Percentiles rank a stretch among this genome's conserved stretches.
These are phyloP conservation scores for Phlegmacium glaucopus DNA, from an alignment of 768 basidiomycete species.

Conservation along the genomic window DNA sequence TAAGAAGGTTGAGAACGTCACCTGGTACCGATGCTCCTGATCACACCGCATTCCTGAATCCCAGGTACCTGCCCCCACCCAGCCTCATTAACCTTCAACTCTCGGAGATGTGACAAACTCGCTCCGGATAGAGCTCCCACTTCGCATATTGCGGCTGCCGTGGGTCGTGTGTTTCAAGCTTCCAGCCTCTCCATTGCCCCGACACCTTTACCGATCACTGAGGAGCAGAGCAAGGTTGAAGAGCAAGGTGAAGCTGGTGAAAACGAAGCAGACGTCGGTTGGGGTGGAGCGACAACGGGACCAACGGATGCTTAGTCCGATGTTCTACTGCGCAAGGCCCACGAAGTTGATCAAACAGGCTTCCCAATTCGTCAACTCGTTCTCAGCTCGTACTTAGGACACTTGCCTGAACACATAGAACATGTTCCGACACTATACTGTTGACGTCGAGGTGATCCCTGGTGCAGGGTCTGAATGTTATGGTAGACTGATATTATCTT, in stretches of 20 bases:
- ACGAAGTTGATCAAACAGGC: no score
- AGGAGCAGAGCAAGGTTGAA: not conserved
- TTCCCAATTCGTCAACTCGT: no score
- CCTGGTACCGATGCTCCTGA: no score
- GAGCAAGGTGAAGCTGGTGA: not conserved
- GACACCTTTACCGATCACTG: not conserved
- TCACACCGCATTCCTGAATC: not conserved
- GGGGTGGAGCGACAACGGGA: conserved; percentile 1
- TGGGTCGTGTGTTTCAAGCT: conserved; percentile 1
- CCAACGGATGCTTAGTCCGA: conserved; percentile 15
- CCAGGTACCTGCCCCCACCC: not conserved
- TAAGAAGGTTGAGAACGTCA: no score
- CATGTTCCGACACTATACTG: no score
- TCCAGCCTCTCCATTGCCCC: not conserved
- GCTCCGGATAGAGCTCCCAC: conserved; percentile 4
- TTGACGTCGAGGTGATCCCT: no score
- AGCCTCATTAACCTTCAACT: not conserved
- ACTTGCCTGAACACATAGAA: no score
- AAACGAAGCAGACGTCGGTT: not conserved
- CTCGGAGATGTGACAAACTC: conserved; percentile 3
- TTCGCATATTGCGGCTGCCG: not conserved
- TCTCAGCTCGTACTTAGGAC: no score
- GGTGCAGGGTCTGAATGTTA: no score
- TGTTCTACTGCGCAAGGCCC: no score
- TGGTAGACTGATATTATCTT: no score